Evolutionary conservation across 495 filamentous ascomycete genomes (phyloP).

Genomic region (Massariosphaeria phaeospora): DNA sequence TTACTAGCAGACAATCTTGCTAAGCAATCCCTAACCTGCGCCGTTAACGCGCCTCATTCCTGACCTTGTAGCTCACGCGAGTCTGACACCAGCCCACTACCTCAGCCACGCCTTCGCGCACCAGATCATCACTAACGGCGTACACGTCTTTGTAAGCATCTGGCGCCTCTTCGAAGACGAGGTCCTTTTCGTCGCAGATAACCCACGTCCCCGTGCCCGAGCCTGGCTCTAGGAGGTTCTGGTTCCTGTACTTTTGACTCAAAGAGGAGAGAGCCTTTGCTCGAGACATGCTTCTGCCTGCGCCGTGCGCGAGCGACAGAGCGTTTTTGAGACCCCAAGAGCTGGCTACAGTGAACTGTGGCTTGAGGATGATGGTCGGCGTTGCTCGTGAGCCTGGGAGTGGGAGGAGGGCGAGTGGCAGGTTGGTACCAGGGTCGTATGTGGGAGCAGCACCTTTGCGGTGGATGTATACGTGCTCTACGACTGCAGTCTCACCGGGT

Average conservation of each 20-base stretch:
- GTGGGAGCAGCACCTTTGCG: conserved; percentile 44
- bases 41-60: conserved; percentile 32
- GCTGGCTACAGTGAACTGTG: conserved; percentile 30
- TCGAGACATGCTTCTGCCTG: conserved; percentile 39
- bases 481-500: neutral
- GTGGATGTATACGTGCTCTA: conserved; percentile 37
- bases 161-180: conserved; percentile 43
- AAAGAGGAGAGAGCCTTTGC: conserved; percentile 33
- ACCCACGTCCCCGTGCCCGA: conserved; percentile 36
- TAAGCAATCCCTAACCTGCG: neutral
- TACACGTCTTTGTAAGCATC: conserved; percentile 44
- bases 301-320: conserved; percentile 40
- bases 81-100: conserved; percentile 38
- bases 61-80: conserved; percentile 43
- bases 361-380: conserved; percentile 39
- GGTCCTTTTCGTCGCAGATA: conserved; percentile 41
- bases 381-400: conserved; percentile 41
- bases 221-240: conserved; percentile 13
- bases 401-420: conserved; percentile 35
- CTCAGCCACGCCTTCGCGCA: conserved; percentile 33
- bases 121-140: conserved; percentile 39
- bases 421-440: conserved; percentile 12
- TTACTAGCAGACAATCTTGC: neutral
- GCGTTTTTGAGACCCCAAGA: conserved; percentile 33
- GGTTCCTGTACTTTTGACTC: conserved; percentile 23